Percentiles rank a stretch among this genome's conserved stretches.
Evolutionary conservation across 257 asterid genomes (phyloP).

Genomic region (Rhazya stricta): DNA sequence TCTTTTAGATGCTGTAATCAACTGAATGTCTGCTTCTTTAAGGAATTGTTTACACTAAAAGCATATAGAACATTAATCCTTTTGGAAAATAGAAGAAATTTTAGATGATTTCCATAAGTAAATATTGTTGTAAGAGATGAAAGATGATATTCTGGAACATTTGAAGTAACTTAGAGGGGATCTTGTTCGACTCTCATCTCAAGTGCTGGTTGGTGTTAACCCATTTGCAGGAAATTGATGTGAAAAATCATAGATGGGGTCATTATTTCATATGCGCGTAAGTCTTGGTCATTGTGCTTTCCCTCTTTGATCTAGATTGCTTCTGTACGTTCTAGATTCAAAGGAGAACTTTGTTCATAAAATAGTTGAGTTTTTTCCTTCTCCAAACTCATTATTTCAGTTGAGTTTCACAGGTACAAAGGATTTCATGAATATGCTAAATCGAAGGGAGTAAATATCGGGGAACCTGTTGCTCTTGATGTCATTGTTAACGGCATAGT

Average conservation of each 20-base stretch:
- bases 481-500: slow-evolving; percentile 80
- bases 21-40: not conserved
- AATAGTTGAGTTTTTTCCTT: not conserved
- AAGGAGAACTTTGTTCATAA: not conserved
- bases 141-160: not conserved
- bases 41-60: too few relatives aligned
- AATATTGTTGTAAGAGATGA: not conserved
- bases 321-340: not conserved
- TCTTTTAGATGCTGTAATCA: not conserved
- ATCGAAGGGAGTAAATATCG: slow-evolving; percentile 52
- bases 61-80: not conserved
- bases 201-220: not conserved
- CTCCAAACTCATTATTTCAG: not conserved
- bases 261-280: slow-evolving; percentile 91
- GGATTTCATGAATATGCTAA: slow-evolving; percentile 79
- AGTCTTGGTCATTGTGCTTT: slow-evolving; percentile 8
- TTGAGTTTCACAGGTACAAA: slow-evolving; percentile 55
- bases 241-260: slow-evolving; percentile 85
- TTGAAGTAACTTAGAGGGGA: not conserved
- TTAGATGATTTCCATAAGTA: not conserved
- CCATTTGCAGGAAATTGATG: slow-evolving; percentile 63
- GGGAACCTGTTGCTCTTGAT: slow-evolving; percentile 63
- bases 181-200: not conserved
- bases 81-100: not conserved
- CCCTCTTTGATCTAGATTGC: not conserved